Percentiles rank a stretch among this genome's conserved stretches.
Conservation (phyloP, 2,329 filamentous ascomycete species). For the Tolypocladium capitatum region DNA sequence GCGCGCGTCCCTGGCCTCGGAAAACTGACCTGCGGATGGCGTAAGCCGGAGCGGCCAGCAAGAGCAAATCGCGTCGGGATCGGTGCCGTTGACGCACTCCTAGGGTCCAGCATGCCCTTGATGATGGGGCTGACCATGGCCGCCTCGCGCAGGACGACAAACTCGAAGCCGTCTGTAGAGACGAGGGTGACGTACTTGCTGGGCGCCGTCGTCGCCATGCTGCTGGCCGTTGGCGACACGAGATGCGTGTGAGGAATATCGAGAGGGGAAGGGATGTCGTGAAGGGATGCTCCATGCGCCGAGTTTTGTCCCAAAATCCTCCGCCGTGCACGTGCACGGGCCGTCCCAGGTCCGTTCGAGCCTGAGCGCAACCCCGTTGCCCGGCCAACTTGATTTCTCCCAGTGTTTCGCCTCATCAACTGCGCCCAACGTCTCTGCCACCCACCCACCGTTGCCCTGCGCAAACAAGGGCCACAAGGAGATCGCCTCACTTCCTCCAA, state of each 20-base stretch:
- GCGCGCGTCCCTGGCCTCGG: conserved; percentile 49
- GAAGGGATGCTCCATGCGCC: not conserved
- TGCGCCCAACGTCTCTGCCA: not conserved
- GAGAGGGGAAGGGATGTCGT: not conserved
- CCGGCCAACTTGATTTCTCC: conserved; percentile 21
- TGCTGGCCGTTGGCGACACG: not conserved
- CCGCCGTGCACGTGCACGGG: not conserved
- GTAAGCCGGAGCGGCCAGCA: conserved; percentile 1
- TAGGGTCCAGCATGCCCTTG: conserved; percentile 60
- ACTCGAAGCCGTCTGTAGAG: conserved; percentile 64
- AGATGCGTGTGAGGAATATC: not conserved
- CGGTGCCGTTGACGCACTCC: conserved; percentile 32
- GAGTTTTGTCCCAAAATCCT: not conserved
- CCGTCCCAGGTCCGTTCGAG: not conserved
- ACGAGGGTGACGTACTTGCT: conserved; percentile 67
- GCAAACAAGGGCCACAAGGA: conserved; percentile 2
- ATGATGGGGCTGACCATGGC: conserved; percentile 58
- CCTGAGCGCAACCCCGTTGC: conserved; percentile 12
- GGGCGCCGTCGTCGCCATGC: conserved; percentile 11
- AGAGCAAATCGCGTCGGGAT: not conserved
- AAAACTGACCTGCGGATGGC: conserved; percentile 40
- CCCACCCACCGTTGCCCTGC: conserved; percentile 1
- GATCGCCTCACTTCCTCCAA: not conserved
- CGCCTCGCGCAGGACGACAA: conserved; percentile 58
- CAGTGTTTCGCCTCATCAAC: conserved; percentile 5